phyloP scores from a whole-genome alignment of 805 yeast genomes.

The Tetrapisispora phaffii region DNA sequence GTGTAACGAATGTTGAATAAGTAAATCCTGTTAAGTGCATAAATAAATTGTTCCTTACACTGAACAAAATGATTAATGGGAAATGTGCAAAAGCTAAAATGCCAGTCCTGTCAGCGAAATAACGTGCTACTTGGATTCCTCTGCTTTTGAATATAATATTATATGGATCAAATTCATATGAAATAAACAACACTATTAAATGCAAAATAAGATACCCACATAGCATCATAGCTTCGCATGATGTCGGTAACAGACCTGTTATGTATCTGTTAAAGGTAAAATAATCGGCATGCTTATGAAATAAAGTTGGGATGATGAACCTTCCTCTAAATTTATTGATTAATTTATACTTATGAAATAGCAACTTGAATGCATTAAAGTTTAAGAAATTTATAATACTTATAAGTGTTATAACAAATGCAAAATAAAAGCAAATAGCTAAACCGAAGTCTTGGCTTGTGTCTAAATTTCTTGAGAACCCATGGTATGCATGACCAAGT shows the following conservation, averaged over 20 bases:
- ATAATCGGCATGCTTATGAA: conserved; percentile 14
- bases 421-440: conserved; percentile 10
- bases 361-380: conserved; percentile 6
- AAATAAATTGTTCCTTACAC: conserved; percentile 65
- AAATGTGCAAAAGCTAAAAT: conserved; percentile 37
- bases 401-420: conserved; percentile 4
- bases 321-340: conserved; percentile 13
- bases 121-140: conserved; percentile 15
- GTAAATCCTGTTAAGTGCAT: conserved; percentile 53
- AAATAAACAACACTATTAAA: conserved; percentile 6
- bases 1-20: conserved; percentile 50
- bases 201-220: conserved; percentile 13
- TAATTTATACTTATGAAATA: conserved; percentile 6
- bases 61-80: conserved; percentile 52
- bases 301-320: conserved; percentile 11
- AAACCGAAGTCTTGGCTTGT: conserved; percentile 10
- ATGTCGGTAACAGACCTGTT: conserved; percentile 17
- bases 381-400: conserved; percentile 7
- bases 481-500: conserved; percentile 13
- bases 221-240: conserved; percentile 14
- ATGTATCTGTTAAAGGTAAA: conserved; percentile 4
- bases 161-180: conserved; percentile 12
- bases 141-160: conserved; percentile 10
- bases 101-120: conserved; percentile 39
- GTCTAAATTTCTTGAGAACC: conserved; percentile 14